Conservation (phyloP, 306 rosid genomes). For the Cucumis melo region DNA sequence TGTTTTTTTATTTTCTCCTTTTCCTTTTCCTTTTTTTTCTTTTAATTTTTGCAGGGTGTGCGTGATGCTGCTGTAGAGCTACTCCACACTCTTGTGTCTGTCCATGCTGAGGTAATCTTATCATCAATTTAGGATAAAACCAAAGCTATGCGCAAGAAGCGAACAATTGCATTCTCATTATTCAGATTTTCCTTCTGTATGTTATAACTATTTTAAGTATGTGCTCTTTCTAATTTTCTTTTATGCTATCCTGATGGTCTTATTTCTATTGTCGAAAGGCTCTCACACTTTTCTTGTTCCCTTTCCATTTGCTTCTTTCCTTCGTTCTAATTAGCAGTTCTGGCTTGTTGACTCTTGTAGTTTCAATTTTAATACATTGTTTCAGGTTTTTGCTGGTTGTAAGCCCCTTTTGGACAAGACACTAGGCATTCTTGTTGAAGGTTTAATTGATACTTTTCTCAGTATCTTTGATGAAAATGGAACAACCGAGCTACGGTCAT, state of each 20-base stretch:
- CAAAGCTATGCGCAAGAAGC: neutral
- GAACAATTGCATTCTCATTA: neutral
- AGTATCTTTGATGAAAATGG: conserved; percentile 78
- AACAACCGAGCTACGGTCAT: conserved; percentile 48
- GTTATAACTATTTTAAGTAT: neutral
- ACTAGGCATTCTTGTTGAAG: conserved; percentile 95
- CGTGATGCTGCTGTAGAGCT: conserved; percentile 95
- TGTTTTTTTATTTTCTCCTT: neutral
- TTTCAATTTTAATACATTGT: neutral
- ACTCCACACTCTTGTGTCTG: conserved; percentile 86
- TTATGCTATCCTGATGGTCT: neutral
- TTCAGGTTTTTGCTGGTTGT: conserved; percentile 86
- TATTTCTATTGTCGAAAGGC: neutral
- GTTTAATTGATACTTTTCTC: conserved; percentile 88
- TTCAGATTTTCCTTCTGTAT: neutral
- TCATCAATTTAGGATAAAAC: neutral
- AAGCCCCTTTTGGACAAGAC: conserved; percentile 92
- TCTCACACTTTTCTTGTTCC: neutral
- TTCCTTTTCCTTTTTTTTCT: neutral
- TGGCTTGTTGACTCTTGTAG: neutral
- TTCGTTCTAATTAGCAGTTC: neutral
- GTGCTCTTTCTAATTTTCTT: neutral
- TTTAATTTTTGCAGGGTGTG: conserved; percentile 56
- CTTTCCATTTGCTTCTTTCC: neutral
- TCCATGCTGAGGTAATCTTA: conserved; percentile 87